Percentiles rank a stretch among this genome's conserved stretches.
phyloP scores from a whole-genome alignment of 23 red algal genomes.

The Gracilariopsis chorda region DNA sequence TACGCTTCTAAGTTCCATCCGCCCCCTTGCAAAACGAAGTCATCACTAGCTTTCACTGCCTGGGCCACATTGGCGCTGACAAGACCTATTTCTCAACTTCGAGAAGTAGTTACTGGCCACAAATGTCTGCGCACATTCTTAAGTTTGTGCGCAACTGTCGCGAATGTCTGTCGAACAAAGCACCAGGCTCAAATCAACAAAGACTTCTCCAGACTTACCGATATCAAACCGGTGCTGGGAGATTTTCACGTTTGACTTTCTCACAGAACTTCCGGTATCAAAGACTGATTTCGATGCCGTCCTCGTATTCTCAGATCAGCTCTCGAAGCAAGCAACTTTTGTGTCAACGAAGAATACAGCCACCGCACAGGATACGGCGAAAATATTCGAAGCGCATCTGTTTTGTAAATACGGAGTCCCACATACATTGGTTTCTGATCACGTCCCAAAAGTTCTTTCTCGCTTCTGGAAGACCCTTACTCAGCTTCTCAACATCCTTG shows the following conservation, averaged over 20 bases:
- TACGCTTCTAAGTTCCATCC: too few relatives aligned
- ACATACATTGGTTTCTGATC: neutral
- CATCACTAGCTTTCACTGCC: too few relatives aligned
- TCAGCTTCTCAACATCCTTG: neutral
- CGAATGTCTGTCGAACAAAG: neutral
- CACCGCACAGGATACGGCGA: neutral
- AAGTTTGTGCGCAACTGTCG: too few relatives aligned
- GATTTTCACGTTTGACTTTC: neutral
- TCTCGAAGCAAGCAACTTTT: conserved; percentile 18
- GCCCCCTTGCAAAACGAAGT: too few relatives aligned
- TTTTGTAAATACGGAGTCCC: neutral
- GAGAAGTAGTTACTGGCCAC: too few relatives aligned
- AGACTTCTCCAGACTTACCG: neutral
- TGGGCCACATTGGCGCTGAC: too few relatives aligned
- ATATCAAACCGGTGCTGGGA: neutral
- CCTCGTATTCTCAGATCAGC: neutral
- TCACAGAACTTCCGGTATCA: neutral
- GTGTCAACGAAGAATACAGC: neutral
- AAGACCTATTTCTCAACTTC: too few relatives aligned
- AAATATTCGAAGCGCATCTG: neutral
- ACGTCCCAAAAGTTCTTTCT: neutral
- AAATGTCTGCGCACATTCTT: too few relatives aligned
- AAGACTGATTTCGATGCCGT: neutral
- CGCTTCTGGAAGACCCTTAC: neutral
- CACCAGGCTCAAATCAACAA: neutral